Percentiles rank a stretch among this genome's conserved stretches.
Conservation (phyloP, 2,329 filamentous ascomycete species). For the Cylindrodendrum hubeiense region DNA sequence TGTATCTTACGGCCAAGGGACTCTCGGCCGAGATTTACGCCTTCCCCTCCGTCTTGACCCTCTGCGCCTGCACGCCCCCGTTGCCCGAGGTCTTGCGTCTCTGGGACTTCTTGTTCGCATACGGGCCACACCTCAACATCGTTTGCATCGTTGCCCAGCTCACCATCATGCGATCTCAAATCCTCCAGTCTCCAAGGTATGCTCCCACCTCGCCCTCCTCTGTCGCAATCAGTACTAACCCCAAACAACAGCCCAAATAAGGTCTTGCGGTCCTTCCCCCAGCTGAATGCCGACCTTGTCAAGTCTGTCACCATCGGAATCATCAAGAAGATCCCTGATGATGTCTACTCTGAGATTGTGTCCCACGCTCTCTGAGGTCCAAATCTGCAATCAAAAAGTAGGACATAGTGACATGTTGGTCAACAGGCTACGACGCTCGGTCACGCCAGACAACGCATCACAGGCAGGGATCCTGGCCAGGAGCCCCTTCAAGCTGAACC, state of each 20-base stretch:
- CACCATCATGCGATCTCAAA: constrained; percentile 85
- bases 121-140: constrained; percentile 94
- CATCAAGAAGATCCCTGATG: constrained; percentile 89
- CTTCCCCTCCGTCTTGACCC: constrained; percentile 92
- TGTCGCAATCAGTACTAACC: constrained; percentile 37
- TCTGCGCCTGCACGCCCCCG: constrained; percentile 96
- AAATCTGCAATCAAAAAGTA: background rate
- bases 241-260: constrained; percentile 82
- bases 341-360: constrained; percentile 91
- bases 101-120: constrained; percentile 98
- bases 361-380: constrained; percentile 77
- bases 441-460: constrained; percentile 17
- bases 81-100: constrained; percentile 91
- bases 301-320: constrained; percentile 88
- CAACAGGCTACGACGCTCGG: constrained; percentile 8
- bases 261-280: constrained; percentile 87
- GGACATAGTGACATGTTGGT: background rate
- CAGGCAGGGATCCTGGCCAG: constrained; percentile 28
- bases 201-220: constrained; percentile 9
- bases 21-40: constrained; percentile 96
- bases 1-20: constrained; percentile 86
- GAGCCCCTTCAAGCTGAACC: constrained; percentile 26
- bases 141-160: constrained; percentile 97
- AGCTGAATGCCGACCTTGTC: constrained; percentile 84
- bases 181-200: constrained; percentile 87